Base-by-base conservation (phyloP, 2,329 filamentous ascomycete species). In the Pseudogymnoascus sp. region DNA sequence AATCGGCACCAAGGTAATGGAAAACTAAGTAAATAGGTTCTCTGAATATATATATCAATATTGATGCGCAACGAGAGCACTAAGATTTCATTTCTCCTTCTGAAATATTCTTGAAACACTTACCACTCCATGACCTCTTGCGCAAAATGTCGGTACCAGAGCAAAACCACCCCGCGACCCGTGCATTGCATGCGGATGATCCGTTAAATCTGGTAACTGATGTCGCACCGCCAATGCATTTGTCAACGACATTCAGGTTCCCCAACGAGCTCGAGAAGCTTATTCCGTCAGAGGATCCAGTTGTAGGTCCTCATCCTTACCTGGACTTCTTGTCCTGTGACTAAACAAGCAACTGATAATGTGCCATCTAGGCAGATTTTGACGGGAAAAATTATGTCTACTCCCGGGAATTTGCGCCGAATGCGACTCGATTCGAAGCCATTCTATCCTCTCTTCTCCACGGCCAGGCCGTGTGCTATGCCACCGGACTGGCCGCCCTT, bases 211-310 rank as follows among this genome's bases (percentile, higher is more conserved):
- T 80, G 31, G 84, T 89, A 68, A 81, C 85, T 59, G 91, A 94
- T 72, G 88, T 97, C 62, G 92, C 93, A 12, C 93, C 94, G 64
- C 86, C 93, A 4, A 81, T 97, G 71, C 93, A 97, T 74, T 85
- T 95, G 66, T 92, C 91, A 65, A 97, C 93, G 11, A 97, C 91
- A n/a, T 97, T 91, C 76, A 86, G 91, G 68, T 97, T 97, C 74
- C 79, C 81, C 26, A 76, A 79, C 61, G 82, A 96, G 72, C 90
- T 91, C 2, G 81, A 86, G 6, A 73, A 84, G 29, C 82, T 96
- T 45, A 76, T 65, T 72, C 64, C 72, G 21, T 80, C 77, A 77
- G 72, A 73, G n/a, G 83, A 88, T 64, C 68, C 75, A 26, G 82
- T 84, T 71, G 86, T 89, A 75, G 75, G 81, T 72, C 8, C 41